Conservation (phyloP, 2,329 filamentous ascomycete species). For the Penicillium sp. region DNA sequence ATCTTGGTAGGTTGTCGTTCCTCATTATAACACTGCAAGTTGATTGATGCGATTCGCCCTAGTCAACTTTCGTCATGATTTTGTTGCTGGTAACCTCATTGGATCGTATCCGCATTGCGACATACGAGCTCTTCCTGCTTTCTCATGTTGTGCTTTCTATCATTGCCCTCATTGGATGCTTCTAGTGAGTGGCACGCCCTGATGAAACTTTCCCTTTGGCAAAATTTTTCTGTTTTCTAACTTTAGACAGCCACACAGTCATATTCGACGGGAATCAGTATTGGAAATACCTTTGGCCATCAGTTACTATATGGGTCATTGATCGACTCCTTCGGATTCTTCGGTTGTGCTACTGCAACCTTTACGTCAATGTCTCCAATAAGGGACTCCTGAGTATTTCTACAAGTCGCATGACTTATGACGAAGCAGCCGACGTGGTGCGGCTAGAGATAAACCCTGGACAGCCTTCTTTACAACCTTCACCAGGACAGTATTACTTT, state of each 20-base stretch:
- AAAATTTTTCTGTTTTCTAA: not conserved
- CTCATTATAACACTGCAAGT: not conserved
- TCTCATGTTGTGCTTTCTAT: slow-evolving; percentile 40
- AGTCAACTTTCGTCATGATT: slow-evolving; percentile 41
- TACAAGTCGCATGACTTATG: slow-evolving; percentile 43
- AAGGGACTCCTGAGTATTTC: slow-evolving; percentile 28
- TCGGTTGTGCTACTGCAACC: slow-evolving; percentile 45
- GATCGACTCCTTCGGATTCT: slow-evolving; percentile 47
- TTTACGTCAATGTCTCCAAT: slow-evolving; percentile 32
- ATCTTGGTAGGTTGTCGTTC: slow-evolving; percentile 22
- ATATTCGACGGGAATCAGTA: slow-evolving; percentile 49
- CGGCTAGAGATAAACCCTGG: slow-evolving; percentile 45
- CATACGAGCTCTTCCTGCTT: slow-evolving; percentile 45
- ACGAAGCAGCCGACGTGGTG: slow-evolving; percentile 45
- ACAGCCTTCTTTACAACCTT: slow-evolving; percentile 33
- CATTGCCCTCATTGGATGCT: slow-evolving; percentile 46
- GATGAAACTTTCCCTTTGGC: not conserved
- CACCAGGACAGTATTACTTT: slow-evolving; percentile 51
- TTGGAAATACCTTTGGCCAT: slow-evolving; percentile 51
- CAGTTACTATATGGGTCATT: slow-evolving; percentile 48
- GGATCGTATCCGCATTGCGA: slow-evolving; percentile 44
- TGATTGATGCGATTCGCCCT: not conserved
- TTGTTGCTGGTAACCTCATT: slow-evolving; percentile 45
- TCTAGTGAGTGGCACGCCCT: slow-evolving; percentile 39
- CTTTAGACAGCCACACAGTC: slow-evolving; percentile 42